Conservation (phyloP, 306 rosid genomes). For the Fragaria nilgerrensis region DNA sequence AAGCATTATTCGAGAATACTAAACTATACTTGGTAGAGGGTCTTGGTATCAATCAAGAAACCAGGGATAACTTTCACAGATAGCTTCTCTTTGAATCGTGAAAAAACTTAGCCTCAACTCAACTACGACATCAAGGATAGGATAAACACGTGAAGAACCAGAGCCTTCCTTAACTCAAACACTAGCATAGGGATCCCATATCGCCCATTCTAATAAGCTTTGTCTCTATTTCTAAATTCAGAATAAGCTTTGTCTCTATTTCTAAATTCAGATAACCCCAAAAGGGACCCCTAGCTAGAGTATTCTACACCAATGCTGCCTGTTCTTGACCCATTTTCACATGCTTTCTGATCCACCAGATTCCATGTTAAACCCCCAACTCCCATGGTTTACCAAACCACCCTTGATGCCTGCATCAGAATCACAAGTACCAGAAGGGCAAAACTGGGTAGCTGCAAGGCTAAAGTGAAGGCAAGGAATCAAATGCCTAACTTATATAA, state of each 20-base stretch:
- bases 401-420: conserved; percentile 28
- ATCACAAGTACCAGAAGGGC: conserved; percentile 19
- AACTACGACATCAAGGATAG: conserved; percentile 26
- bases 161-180: conserved; percentile 23
- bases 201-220: conserved; percentile 17
- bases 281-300: conserved; percentile 28
- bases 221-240: conserved; percentile 25
- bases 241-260: conserved; percentile 18
- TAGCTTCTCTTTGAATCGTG: conserved; percentile 5
- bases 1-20: neutral
- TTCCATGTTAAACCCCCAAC: conserved; percentile 10
- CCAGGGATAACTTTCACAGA: neutral
- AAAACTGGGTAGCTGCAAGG: conserved; percentile 19
- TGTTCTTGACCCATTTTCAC: conserved; percentile 32
- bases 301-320: conserved; percentile 1
- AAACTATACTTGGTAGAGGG: conserved; percentile 23
- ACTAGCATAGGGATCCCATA: conserved; percentile 29
- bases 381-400: conserved; percentile 30
- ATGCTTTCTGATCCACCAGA: conserved; percentile 57
- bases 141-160: conserved; percentile 40
- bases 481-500: conserved; percentile 24
- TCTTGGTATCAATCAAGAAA: conserved; percentile 17
- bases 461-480: conserved; percentile 38
- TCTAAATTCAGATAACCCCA: conserved; percentile 29
- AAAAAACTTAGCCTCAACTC: conserved; percentile 12